Evolutionary conservation across 495 filamentous ascomycete genomes (phyloP).

Genomic region (Copromyces sp.): DNA sequence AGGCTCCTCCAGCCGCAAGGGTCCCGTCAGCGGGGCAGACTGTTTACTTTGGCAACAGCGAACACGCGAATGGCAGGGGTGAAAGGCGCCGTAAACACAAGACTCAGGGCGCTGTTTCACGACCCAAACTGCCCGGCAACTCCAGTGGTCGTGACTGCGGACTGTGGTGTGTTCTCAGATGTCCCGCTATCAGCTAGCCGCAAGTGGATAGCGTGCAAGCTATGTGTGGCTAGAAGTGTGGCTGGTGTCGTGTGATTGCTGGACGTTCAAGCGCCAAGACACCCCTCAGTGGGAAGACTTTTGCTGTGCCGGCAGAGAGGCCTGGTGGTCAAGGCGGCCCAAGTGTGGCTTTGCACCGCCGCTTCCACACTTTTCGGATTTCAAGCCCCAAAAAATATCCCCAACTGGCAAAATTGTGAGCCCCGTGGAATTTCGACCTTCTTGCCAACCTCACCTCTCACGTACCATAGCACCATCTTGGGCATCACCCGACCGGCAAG

Average conservation of each 20-base stretch:
- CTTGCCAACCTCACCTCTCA: constrained; percentile 7
- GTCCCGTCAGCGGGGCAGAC: neutral
- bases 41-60: neutral
- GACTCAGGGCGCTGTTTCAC: neutral
- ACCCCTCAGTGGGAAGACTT: neutral
- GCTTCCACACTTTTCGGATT: constrained; percentile 24
- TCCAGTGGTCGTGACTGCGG: neutral
- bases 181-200: neutral
- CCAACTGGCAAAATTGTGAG: constrained; percentile 21
- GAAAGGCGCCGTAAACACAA: neutral
- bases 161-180: neutral
- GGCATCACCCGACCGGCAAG: constrained; percentile 48
- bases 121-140: neutral
- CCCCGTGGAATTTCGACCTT: constrained; percentile 10
- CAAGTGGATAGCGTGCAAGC: neutral
- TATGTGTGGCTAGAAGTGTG: neutral
- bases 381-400: constrained; percentile 19
- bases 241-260: constrained; percentile 8
- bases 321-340: constrained; percentile 4
- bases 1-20: neutral
- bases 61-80: neutral
- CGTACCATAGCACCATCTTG: constrained; percentile 19
- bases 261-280: neutral
- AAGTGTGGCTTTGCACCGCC: constrained; percentile 24
- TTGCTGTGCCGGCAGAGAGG: neutral